phyloP scores from a whole-genome alignment of 768 basidiomycete genomes.

The Boletus tomentosulus region DNA sequence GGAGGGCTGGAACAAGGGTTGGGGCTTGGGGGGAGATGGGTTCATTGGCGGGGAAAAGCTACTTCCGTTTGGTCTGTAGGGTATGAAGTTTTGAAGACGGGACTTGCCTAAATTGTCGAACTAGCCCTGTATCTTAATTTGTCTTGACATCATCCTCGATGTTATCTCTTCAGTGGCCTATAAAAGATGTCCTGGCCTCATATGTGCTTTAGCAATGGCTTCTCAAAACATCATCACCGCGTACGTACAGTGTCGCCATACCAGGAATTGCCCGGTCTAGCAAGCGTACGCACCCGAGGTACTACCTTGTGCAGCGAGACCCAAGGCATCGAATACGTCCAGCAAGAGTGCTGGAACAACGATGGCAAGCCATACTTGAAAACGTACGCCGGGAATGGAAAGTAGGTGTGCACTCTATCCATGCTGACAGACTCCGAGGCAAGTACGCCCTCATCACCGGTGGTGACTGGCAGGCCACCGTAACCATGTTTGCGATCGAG shows the following conservation, averaged over 20 bases:
- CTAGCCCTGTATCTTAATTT: background rate
- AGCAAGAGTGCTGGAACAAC: conserved; percentile 47
- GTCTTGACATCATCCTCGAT: conserved; percentile 2
- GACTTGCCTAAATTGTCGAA: background rate
- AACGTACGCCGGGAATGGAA: conserved; percentile 50
- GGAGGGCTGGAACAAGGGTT: conserved; percentile 29
- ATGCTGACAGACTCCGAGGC: too few species aligned
- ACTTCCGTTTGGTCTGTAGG: conserved; percentile 26
- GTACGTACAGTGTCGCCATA: too few species aligned
- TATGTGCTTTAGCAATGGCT: background rate
- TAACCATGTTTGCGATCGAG: too few species aligned
- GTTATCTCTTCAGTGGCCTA: background rate
- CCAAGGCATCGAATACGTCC: conserved; percentile 35
- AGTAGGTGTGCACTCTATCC: conserved; percentile 16
- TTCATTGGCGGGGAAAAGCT: conserved; percentile 29
- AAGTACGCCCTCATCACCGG: too few species aligned
- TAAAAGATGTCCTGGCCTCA: background rate
- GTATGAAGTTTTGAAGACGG: background rate
- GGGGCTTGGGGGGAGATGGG: conserved; percentile 29
- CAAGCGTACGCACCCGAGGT: background rate
- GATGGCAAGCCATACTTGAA: conserved; percentile 46
- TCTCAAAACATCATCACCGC: background rate
- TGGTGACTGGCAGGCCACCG: too few species aligned
- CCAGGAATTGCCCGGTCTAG: conserved; percentile 5
- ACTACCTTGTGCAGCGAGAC: too few species aligned